Evolutionary conservation across 257 asterid genomes (phyloP).

Genomic region (Perilla frutescens): DNA sequence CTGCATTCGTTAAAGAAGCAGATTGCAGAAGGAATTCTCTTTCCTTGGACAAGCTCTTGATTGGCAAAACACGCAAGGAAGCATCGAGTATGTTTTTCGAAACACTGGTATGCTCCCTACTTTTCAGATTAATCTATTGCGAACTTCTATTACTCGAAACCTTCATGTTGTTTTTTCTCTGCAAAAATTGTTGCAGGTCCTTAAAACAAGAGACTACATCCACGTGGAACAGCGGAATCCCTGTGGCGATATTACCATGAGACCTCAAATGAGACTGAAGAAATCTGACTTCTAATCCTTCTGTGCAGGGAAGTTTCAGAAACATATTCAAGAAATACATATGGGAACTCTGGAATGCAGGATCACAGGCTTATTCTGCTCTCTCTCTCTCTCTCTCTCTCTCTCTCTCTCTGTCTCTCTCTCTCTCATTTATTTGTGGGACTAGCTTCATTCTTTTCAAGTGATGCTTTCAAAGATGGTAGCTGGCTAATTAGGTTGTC

Average conservation of each 20-base stretch:
- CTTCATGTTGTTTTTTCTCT: not conserved
- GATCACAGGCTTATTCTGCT: not conserved
- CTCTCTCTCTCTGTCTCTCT: no score
- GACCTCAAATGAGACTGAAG: slow-evolving; percentile 61
- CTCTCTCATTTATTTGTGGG: slow-evolving; percentile 21
- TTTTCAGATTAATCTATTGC: not conserved
- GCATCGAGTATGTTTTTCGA: slow-evolving; percentile 88
- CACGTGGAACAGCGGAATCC: slow-evolving; percentile 66
- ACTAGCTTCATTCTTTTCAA: slow-evolving; percentile 31
- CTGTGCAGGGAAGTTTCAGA: not conserved
- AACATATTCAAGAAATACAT: slow-evolving; percentile 9
- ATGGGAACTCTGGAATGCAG: slow-evolving; percentile 33
- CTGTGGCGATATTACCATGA: slow-evolving; percentile 50
- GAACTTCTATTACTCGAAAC: not conserved
- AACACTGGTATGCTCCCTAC: slow-evolving; percentile 59
- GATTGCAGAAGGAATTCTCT: slow-evolving; percentile 56
- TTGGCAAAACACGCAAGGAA: slow-evolving; percentile 83
- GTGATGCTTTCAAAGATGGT: slow-evolving; percentile 30
- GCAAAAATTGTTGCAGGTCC: slow-evolving; percentile 52
- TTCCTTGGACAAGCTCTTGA: slow-evolving; percentile 66
- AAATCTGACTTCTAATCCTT: slow-evolving; percentile 49
- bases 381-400: not conserved
- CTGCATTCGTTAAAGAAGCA: slow-evolving; percentile 62
- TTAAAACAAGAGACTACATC: slow-evolving; percentile 74
- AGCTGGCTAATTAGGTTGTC: slow-evolving; percentile 38